A percentile compares a stretch with the other conserved stretches of the same genome.
Conservation (phyloP, 306 rosid genomes). For the Lotus japonicus region DNA sequence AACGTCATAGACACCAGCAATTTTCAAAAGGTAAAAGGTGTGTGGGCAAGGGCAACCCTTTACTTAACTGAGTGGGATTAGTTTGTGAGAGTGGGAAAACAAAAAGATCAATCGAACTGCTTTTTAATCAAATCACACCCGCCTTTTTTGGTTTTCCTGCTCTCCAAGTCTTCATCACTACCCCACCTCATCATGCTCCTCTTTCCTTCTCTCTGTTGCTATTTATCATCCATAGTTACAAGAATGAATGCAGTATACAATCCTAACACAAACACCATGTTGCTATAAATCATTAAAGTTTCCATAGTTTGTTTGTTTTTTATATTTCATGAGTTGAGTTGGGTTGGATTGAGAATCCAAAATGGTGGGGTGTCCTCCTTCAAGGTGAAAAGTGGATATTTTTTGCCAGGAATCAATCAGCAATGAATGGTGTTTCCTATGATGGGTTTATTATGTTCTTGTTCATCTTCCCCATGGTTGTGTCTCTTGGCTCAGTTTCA, state of each 20-base stretch:
- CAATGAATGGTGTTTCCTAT: constrained; percentile 37
- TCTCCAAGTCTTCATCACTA: not conserved
- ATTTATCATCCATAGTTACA: no score
- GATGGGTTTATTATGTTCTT: constrained; percentile 28
- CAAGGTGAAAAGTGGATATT: constrained; percentile 18
- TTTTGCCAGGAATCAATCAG: not conserved
- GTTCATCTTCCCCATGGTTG: constrained; percentile 27
- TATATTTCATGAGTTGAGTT: not conserved
- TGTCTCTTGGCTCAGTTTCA: constrained; percentile 44
- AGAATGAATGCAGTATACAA: no score
- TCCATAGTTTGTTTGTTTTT: not conserved
- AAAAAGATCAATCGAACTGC: no score
- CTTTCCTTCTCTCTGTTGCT: not conserved
- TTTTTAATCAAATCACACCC: constrained; percentile 27
- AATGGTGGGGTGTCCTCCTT: constrained; percentile 41
- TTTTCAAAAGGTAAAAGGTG: no score
- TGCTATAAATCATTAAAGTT: no score
- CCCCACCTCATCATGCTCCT: constrained; percentile 38
- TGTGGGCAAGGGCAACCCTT: no score
- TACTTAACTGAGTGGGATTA: no score
- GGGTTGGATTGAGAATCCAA: not conserved
- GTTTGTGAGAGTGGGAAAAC: no score
- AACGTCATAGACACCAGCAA: no score
- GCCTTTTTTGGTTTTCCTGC: constrained; percentile 37
- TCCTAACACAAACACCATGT: not conserved